These are phyloP conservation scores for Bocquillonia castaneifolia DNA, from an alignment of 441 rosid genomes.

Conservation along the genomic window DNA sequence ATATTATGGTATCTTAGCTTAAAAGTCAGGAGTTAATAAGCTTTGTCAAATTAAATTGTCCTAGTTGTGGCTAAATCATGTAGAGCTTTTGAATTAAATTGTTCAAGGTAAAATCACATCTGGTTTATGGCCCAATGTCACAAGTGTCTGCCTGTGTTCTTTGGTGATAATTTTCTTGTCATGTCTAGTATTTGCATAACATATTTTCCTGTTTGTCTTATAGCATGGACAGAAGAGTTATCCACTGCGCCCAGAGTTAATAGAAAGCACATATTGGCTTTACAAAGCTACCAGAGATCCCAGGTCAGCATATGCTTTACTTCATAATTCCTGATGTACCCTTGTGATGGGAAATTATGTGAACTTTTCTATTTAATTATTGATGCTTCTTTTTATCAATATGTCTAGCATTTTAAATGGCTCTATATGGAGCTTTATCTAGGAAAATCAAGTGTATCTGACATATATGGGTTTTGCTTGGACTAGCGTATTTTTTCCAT, in stretches of 20 bases:
- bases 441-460: not conserved
- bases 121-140: not conserved
- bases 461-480: not conserved
- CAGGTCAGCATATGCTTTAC: conserved; percentile 42
- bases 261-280: conserved; percentile 98
- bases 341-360: not conserved
- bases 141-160: not conserved
- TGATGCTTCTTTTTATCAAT: not conserved
- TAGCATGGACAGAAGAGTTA: conserved; percentile 96
- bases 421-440: not conserved
- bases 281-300: conserved; percentile 96
- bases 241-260: conserved; percentile 92
- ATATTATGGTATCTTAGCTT: not conserved
- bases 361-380: not conserved
- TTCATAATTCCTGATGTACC: conserved; percentile 1
- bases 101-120: too few species aligned
- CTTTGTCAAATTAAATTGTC: not conserved
- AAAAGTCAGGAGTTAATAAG: not conserved
- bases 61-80: too few species aligned
- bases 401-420: not conserved
- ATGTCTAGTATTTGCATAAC: conserved; percentile 4
- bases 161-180: conserved; percentile 3
- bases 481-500: not conserved
- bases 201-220: conserved; percentile 18
- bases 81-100: too few species aligned